phyloP scores from a whole-genome alignment of 345 rosid genomes.

The sweet orange (Citrus sinensis) region DVS_A1.0 CM039162.1:29733501-29734000 shows the following conservation, averaged over 20 bases:
- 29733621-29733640: not conserved
- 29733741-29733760: too few relatives aligned
- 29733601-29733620: not conserved
- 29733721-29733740: not conserved
- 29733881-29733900: not conserved
- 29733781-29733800: not conserved
- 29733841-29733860: not conserved
- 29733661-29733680: not conserved
- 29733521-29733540: conserved; percentile 89
- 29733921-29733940: not conserved
- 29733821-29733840: not conserved
- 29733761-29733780: too few relatives aligned
- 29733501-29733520: conserved; percentile 93
- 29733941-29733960: not conserved
- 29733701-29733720: not conserved
- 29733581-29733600: conserved; percentile 2
- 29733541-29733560: conserved; percentile 95
- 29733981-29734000: not conserved
- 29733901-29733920: not conserved
- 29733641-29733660: not conserved
- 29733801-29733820: not conserved
- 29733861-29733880: not conserved
- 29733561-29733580: conserved; percentile 96
- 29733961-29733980: not conserved
- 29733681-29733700: not conserved